Evolutionary conservation across 345 rosid species (phyloP), one percentile per base, ranked within the genome.

Genomic region (Gossypium australe): DNA sequence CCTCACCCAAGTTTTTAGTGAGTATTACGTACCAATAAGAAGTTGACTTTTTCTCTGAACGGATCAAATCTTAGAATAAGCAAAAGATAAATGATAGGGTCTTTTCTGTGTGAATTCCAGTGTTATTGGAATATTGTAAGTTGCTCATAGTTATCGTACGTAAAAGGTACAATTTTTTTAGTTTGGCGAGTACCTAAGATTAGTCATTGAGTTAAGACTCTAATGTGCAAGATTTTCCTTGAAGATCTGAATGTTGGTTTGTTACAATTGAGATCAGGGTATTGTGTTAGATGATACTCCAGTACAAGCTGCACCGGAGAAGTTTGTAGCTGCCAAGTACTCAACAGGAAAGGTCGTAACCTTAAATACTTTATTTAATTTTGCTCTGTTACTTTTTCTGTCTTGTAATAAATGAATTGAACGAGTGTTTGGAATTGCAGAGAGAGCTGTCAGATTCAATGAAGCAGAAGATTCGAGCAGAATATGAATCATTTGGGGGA

Each of bases 401-500:
- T 65, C 80, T 78, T 76, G 67, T 27, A 85, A 80, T 84, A 88
- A 87, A 84, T 59, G 9, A 81, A 81, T 88, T 82, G 75, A 78
- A 55, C 6, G 38, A 29, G 84, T 86, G 77, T 82, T 87, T 83
- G 86, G 86, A 82, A 77, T 75, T 86, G 89, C 93, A 88, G 97
- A 92, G 86, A 71, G 97, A 91, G 81, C 84, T 94, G n/a, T 89
- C 95, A 57, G 94, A 89, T 10, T 29, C 89, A 41, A 91, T 92
- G 98, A 91, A 94, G 89, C 88, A 87, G 94, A 94, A 90, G 90
- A 89, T 92, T 56, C 82, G 90, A 78, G 89, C 95, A 55, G 97
- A 90, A 85, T 94, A 92, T 34, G 84, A 86, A 84, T 91, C 89
- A 22, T 0, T 94, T 5, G 94, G 95, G 75, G 97, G 97, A 78